Percentiles rank a stretch among this genome's conserved stretches.
Conservation (phyloP, 805 yeast genomes). For the Blastobotrys peoriensis region DNA sequence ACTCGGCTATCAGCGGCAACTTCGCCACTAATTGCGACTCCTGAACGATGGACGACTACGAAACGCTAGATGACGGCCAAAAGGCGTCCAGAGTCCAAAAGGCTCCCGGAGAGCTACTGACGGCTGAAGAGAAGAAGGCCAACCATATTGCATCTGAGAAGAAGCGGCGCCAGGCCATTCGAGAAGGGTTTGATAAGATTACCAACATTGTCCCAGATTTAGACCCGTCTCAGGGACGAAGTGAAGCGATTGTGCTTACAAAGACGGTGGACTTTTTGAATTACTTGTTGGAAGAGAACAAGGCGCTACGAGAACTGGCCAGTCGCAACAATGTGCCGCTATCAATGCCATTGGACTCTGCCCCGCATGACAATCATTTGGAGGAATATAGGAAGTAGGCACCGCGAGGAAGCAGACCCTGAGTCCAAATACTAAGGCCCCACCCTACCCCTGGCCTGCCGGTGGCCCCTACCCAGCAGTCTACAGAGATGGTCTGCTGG, state of each 20-base stretch:
- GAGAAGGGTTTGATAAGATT: constrained; percentile 73
- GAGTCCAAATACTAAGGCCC: too few relatives aligned
- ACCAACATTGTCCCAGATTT: constrained; percentile 72
- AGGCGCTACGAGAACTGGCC: constrained; percentile 24
- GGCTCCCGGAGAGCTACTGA: constrained; percentile 20
- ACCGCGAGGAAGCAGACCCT: too few relatives aligned
- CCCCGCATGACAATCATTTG: too few relatives aligned
- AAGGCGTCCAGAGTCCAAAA: constrained; percentile 10
- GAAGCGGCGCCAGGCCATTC: constrained; percentile 76
- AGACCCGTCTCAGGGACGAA: constrained; percentile 62
- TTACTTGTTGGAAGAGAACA: constrained; percentile 28
- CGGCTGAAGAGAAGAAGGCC: constrained; percentile 38
- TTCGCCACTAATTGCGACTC: too few relatives aligned
- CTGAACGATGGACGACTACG: too few relatives aligned
- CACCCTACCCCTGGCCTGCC: too few relatives aligned
- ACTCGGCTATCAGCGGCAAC: too few relatives aligned
- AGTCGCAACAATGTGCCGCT: constrained; percentile 3
- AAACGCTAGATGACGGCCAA: too few relatives aligned
- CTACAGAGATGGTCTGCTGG: too few relatives aligned
- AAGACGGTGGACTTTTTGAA: constrained; percentile 34
- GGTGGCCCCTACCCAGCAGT: too few relatives aligned
- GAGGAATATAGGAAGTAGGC: too few relatives aligned
- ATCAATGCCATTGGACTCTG: not conserved
- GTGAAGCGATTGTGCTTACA: constrained; percentile 69
- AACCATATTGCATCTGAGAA: constrained; percentile 84